phyloP scores from a whole-genome alignment of 1,139 yeast species.

The Lodderomyces jiufengensis region DNA sequence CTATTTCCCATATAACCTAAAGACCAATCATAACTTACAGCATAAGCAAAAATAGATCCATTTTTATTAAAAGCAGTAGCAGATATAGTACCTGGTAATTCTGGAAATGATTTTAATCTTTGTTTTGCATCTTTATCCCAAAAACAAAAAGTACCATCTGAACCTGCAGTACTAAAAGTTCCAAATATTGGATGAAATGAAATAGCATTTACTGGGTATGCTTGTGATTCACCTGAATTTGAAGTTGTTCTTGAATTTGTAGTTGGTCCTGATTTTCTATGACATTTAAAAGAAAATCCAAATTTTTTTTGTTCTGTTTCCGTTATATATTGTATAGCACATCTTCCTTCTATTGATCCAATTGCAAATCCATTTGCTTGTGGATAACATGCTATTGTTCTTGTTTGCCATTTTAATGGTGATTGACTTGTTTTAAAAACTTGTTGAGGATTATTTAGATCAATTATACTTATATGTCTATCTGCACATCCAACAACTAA shows the following conservation, averaged over 20 bases:
- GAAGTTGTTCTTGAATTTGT: slow-evolving; percentile 32
- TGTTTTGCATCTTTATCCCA: slow-evolving; percentile 97
- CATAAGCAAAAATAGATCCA: slow-evolving; percentile 88
- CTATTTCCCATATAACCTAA: slow-evolving; percentile 80
- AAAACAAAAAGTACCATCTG: slow-evolving; percentile 89
- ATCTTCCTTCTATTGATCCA: slow-evolving; percentile 93
- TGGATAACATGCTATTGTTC: slow-evolving; percentile 78
- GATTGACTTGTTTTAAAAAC: slow-evolving; percentile 72
- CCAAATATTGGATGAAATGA: slow-evolving; percentile 88
- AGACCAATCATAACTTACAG: slow-evolving; percentile 92
- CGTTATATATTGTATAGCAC: slow-evolving; percentile 93
- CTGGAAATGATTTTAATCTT: slow-evolving; percentile 77
- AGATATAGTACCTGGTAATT: slow-evolving; percentile 69
- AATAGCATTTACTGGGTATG: slow-evolving; percentile 78
- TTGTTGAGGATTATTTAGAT: slow-evolving; percentile 78
- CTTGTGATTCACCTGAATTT: slow-evolving; percentile 41
- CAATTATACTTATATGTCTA: slow-evolving; percentile 72
- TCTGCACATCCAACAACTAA: slow-evolving; percentile 93
- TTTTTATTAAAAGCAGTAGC: slow-evolving; percentile 77
- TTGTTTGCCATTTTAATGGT: slow-evolving; percentile 91
- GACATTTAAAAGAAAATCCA: slow-evolving; percentile 93
- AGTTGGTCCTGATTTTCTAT: slow-evolving; percentile 53
- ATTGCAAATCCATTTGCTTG: slow-evolving; percentile 90
- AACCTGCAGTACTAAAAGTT: slow-evolving; percentile 90
- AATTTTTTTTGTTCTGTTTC: slow-evolving; percentile 68